Base-by-base conservation (phyloP, 1,284 basidiomycete genomes). In the Pseudozyma tsukubaensis region DNA sequence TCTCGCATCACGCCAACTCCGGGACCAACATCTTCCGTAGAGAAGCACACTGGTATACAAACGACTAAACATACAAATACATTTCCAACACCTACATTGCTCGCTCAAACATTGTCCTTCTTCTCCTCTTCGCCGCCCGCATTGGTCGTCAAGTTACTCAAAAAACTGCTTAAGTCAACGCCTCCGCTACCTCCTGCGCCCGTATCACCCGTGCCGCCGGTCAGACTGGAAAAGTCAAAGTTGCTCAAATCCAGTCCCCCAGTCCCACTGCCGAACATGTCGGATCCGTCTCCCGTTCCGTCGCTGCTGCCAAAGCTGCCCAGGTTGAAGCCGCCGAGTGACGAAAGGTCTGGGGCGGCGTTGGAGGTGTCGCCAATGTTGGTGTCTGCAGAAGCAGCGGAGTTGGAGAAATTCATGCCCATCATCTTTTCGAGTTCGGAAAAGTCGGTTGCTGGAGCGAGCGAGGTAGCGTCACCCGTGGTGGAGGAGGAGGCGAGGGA, bases 151-250 rank as follows among this genome's bases (percentile, higher is more conserved):
- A 51, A 72, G 72, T 32, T 87, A 83, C 72, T 73, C 60, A 83
- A 4, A 79, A 80, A 64, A 80, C 86, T 70, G 67, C 78, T 29
- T 76, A 82, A 19, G 59, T 77, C 40, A 52, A 83, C 54, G 83
- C 86, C 72, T 78, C 68, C 62, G 73, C 82, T 48, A 69, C 81
- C 43, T 77, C 83, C 13, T 81, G 82, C 35, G 79, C 76, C 14
- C 85, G 85, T 60, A 85, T 85, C 12, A 52, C 72, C 47, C 79
- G 78, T 6, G 64, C 80, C 4, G 71, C 72, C 57, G 4, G 43
- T 52, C 13, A 73, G 52, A 14, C 52, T 53, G 12, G 66, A 67
- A 42, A 73, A 77, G 24, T 72, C 74, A 53, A 69, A 72, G 35
- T 52, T 65, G 62, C 66, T 68, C 58, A 76, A 43, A 49, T 76